These are phyloP conservation scores for Calycina herbarum DNA, from an alignment of 2,329 filamentous ascomycete species.

Conservation along the genomic window DNA sequence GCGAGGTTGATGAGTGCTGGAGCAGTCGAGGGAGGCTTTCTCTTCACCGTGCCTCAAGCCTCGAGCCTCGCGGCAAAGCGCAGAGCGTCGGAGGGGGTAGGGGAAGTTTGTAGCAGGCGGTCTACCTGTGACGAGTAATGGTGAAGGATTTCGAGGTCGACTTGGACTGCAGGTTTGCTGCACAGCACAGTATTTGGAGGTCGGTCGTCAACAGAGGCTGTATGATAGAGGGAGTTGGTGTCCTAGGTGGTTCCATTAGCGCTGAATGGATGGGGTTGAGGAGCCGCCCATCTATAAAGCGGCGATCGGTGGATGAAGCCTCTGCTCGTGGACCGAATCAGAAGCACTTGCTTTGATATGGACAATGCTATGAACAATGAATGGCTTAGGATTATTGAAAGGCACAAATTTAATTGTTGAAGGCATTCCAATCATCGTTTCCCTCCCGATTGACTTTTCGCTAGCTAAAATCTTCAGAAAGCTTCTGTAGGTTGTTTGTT, in stretches of 20 bases:
- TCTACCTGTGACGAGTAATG: neutral
- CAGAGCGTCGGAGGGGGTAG: conserved; percentile 9
- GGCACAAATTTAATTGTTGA: too few species aligned
- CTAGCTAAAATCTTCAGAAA: too few species aligned
- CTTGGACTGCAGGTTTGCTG: neutral
- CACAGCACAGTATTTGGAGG: neutral
- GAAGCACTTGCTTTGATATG: too few species aligned
- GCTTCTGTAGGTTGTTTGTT: neutral
- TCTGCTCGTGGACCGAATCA: too few species aligned
- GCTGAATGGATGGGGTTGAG: too few species aligned
- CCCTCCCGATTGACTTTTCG: too few species aligned
- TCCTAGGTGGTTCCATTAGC: too few species aligned
- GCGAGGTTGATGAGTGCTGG: neutral
- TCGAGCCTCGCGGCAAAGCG: conserved; percentile 9
- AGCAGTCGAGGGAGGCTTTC: neutral
- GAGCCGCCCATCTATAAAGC: too few species aligned
- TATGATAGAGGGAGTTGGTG: neutral
- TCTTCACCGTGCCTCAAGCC: conserved; percentile 13
- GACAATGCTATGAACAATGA: too few species aligned
- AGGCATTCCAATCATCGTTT: too few species aligned
- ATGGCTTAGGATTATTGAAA: too few species aligned
- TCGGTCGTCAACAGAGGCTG: neutral
- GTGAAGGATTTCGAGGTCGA: neutral
- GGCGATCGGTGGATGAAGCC: too few species aligned
- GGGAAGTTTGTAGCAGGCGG: neutral